A percentile compares a stretch with the other conserved stretches of the same genome.
Evolutionary conservation across 2,329 filamentous ascomycete genomes (phyloP).

Genomic region (Penicillium sp.): DNA sequence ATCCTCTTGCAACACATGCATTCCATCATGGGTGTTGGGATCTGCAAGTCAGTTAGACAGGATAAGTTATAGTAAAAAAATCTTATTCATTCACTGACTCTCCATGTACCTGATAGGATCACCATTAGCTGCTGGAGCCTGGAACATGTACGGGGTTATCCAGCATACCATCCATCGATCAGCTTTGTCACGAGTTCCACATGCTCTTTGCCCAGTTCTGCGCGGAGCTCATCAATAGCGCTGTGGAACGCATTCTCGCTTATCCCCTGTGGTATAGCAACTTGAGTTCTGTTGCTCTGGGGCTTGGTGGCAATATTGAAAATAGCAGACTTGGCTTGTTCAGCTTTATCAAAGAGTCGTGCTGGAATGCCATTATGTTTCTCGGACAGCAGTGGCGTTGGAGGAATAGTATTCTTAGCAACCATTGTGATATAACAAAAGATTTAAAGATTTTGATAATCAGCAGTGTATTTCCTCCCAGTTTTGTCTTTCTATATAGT

Average conservation of each 20-base stretch:
- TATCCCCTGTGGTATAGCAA: slow-evolving; percentile 14
- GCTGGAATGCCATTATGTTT: slow-evolving; percentile 4
- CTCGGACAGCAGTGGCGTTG: neutral
- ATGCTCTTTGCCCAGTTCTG: slow-evolving; percentile 10
- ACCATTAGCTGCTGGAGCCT: neutral
- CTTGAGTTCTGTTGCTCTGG: slow-evolving; percentile 4
- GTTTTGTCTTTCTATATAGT: neutral
- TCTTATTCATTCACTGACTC: neutral
- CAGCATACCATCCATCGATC: slow-evolving; percentile 16
- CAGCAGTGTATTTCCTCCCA: neutral
- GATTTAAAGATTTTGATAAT: neutral
- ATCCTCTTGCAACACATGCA: slow-evolving; percentile 16
- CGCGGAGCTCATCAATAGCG: slow-evolving; percentile 12
- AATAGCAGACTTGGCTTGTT: slow-evolving; percentile 17
- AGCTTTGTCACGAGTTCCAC: slow-evolving; percentile 16
- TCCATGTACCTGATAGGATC: slow-evolving; percentile 13
- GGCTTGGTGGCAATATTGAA: slow-evolving; percentile 17
- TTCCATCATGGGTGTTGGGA: slow-evolving; percentile 21
- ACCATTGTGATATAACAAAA: slow-evolving; percentile 1
- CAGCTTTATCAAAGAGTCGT: slow-evolving; percentile 15
- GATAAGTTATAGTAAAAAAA: neutral
- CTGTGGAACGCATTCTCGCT: slow-evolving; percentile 6
- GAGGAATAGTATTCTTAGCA: neutral
- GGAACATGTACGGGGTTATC: neutral
- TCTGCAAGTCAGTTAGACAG: slow-evolving; percentile 7